phyloP scores from a whole-genome alignment of 2,329 filamentous ascomycete genomes.

The Diaporthe vexans region DNA sequence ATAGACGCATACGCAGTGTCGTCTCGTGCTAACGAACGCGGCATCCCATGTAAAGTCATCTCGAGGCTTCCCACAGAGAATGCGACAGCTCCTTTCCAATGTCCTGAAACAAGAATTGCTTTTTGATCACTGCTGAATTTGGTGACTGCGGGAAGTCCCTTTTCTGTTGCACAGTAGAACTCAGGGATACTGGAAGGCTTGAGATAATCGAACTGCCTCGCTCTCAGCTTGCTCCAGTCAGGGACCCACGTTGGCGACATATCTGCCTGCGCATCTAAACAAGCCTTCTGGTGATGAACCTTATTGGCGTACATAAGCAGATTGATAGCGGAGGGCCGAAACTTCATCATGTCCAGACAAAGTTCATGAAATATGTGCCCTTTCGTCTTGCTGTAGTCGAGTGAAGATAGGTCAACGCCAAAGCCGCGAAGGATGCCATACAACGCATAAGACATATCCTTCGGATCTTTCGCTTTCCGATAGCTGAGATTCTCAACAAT shows the following conservation, averaged over 20 bases:
- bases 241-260: background rate
- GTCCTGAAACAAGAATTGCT: background rate
- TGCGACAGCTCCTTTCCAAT: background rate
- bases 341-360: background rate
- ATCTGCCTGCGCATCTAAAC: background rate
- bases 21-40: background rate
- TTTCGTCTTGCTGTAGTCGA: background rate
- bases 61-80: background rate
- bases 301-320: background rate
- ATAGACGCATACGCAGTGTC: background rate
- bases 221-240: background rate
- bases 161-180: background rate
- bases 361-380: background rate
- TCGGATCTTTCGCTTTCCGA: background rate
- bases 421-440: conserved; percentile 3
- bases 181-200: background rate
- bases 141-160: too few species aligned
- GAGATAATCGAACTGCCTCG: background rate
- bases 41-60: too few species aligned
- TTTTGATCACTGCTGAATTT: background rate
- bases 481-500: conserved; percentile 2
- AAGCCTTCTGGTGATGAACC: background rate
- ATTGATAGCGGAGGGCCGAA: background rate
- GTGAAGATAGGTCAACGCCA: background rate
- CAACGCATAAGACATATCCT: conserved; percentile 3